Evolutionary conservation across 495 filamentous ascomycete species (phyloP).

Genomic region (Acidomyces sp.): DNA sequence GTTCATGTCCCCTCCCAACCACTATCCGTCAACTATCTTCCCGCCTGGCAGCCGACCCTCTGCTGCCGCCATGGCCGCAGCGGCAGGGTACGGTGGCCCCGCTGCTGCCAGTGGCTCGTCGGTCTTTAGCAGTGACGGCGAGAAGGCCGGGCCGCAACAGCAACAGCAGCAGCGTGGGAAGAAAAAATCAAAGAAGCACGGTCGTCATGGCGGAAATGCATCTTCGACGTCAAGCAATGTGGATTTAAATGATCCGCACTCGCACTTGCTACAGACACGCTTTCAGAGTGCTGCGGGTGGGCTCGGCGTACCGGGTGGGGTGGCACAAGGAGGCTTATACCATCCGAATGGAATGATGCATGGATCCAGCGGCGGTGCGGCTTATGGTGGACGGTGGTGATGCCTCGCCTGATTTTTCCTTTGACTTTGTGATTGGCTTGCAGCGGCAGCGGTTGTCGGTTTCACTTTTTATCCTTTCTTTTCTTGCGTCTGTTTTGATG

Average conservation of each 20-base stretch:
- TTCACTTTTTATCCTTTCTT: slow-evolving; percentile 1
- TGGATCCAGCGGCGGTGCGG: slow-evolving; percentile 63
- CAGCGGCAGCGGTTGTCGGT: background rate
- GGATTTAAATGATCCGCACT: slow-evolving; percentile 79
- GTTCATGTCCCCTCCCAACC: slow-evolving; percentile 25
- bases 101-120: background rate
- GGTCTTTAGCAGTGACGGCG: slow-evolving; percentile 29
- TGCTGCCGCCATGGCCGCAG: background rate
- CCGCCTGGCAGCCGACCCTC: slow-evolving; percentile 28
- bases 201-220: slow-evolving; percentile 99
- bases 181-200: slow-evolving; percentile 94
- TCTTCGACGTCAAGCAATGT: slow-evolving; percentile 99
- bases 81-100: background rate
- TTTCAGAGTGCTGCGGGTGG: slow-evolving; percentile 76
- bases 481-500: background rate
- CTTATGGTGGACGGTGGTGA: slow-evolving; percentile 17
- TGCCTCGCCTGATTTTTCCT: too few relatives aligned
- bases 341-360: slow-evolving; percentile 56
- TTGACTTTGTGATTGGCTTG: background rate
- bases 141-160: slow-evolving; percentile 59
- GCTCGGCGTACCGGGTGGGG: slow-evolving; percentile 77
- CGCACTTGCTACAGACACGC: slow-evolving; percentile 96
- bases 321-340: slow-evolving; percentile 53
- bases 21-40: slow-evolving; percentile 52
- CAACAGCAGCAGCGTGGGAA: slow-evolving; percentile 57